Evolutionary conservation across 192 early-diverging fungal species (phyloP), one percentile per base, ranked within the genome.

Genomic region (Jimgerdemannia flammicorona): DNA sequence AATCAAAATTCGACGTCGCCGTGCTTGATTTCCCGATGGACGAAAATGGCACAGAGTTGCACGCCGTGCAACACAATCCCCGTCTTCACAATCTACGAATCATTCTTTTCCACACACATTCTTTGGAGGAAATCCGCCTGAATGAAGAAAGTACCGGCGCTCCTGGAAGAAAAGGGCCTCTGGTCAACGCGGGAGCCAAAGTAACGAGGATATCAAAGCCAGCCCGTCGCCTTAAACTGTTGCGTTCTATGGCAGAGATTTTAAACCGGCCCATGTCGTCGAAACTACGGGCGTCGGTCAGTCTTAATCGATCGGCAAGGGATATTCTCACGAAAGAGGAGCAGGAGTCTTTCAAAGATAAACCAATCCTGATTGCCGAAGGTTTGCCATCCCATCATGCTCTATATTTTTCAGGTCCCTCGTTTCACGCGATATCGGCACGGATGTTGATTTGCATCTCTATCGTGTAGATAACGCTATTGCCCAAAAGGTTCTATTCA

Each of bases 331-430:
- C 83, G 3, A 59, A 75, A 9, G 80, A 84, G 44, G 85, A 86
- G 71, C 74, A 76, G 2, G 74, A 67, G 2, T 63, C 75, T 40
- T 84, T 83, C 67, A 77, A 73, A 18, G 83, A 73, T 2, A 75
- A 83, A 75, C 76, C 82, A 43, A 85, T 87, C 64, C 65, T 87
- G 3, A 67, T 87, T 4, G 86, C 84, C 4, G 86, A 87, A 77
- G 40, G 42, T 44, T 4, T 0, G 14, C 19, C 39, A n/a, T 29
- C 0, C 9, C 3, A 18, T 43, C 44, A n/a, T 17, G 42, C 29
- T 14, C 3, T 9, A n/a, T 59, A 17, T 17, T 40, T 20, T 20
- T 69, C 14, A 1, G n/a, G 10, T 20, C 29, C 9, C 44, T 3
- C 64, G 17, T 14, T 54, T 29, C 29, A 29, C 29, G 29, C 29